Evolutionary conservation across 1,284 basidiomycete genomes (phyloP), one percentile per base, ranked within the genome.

Genomic region (Veloboletus limbatus): DNA sequence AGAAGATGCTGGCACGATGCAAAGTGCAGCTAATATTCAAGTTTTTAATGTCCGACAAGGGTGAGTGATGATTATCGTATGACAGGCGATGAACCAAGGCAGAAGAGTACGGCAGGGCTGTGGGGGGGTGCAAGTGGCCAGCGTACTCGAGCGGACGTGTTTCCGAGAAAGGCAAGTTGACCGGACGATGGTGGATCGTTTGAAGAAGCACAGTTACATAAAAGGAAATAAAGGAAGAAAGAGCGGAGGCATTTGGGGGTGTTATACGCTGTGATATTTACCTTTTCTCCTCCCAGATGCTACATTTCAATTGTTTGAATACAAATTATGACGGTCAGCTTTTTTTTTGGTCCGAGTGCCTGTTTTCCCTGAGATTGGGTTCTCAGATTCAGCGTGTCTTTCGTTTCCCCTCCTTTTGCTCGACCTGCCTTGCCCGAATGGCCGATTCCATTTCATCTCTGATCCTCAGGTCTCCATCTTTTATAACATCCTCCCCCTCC

Each of bases 331-430:
- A n/a, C n/a, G n/a, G n/a, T n/a, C n/a, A n/a, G n/a, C n/a, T n/a
- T n/a, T n/a, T n/a, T n/a, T n/a, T n/a, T n/a, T n/a, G n/a, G n/a
- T n/a, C n/a, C n/a, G n/a, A n/a, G n/a, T n/a, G n/a, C n/a, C n/a
- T n/a, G n/a, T n/a, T n/a, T n/a, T n/a, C n/a, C n/a, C n/a, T n/a
- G 5, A 46, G 60, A 61, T 61, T 63, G 46, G 28, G 51, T 60
- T 61, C 55, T 16, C 6, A 53, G 57, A 60, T 62, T 39, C 39
- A 39, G 33, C 34, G 13, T 3, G 39, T 33, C 37, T 31, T 16
- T 14, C 10, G n/a, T n/a, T n/a, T n/a, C n/a, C n/a, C n/a, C n/a
- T n/a, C n/a, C n/a, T n/a, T n/a, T n/a, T n/a, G n/a, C n/a, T n/a
- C n/a, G n/a, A 18, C 30, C 33, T 28, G 13, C 26, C n/a, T 31